Conservation (phyloP, 495 filamentous ascomycete species). For the Aspergillus baeticus region DNA sequence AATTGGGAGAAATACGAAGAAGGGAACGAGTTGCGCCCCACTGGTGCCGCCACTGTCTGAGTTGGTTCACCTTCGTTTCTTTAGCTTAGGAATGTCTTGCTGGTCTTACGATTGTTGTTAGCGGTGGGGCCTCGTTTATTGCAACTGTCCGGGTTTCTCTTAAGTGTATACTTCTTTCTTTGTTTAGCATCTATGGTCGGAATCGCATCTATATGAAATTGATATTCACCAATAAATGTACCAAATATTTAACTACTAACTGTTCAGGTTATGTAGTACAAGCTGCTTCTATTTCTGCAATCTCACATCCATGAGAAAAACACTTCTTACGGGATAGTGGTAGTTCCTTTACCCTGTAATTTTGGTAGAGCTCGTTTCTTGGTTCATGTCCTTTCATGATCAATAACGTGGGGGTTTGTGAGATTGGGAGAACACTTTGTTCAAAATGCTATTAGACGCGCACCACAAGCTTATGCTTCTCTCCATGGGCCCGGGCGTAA, state of each 20-base stretch:
- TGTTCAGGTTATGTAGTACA: too few species aligned
- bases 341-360: too few species aligned
- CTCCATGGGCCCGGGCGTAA: slow-evolving; percentile 41
- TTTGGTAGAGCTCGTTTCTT: too few species aligned
- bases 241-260: background rate
- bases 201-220: background rate
- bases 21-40: slow-evolving; percentile 30
- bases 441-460: background rate
- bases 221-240: background rate
- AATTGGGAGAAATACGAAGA: slow-evolving; percentile 75
- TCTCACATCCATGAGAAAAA: too few species aligned
- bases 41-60: slow-evolving; percentile 11
- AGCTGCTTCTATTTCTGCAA: too few species aligned
- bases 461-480: slow-evolving; percentile 16
- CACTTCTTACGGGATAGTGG: too few species aligned
- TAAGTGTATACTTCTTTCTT: background rate
- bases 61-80: background rate
- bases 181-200: background rate
- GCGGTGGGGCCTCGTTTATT: slow-evolving; percentile 9
- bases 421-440: too few species aligned
- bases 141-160: background rate
- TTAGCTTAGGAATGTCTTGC: background rate
- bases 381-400: too few species aligned
- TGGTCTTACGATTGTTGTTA: background rate
- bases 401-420: too few species aligned